Base-by-base conservation (phyloP, 805 yeast species). In the Yarrowia osloensis region DNA sequence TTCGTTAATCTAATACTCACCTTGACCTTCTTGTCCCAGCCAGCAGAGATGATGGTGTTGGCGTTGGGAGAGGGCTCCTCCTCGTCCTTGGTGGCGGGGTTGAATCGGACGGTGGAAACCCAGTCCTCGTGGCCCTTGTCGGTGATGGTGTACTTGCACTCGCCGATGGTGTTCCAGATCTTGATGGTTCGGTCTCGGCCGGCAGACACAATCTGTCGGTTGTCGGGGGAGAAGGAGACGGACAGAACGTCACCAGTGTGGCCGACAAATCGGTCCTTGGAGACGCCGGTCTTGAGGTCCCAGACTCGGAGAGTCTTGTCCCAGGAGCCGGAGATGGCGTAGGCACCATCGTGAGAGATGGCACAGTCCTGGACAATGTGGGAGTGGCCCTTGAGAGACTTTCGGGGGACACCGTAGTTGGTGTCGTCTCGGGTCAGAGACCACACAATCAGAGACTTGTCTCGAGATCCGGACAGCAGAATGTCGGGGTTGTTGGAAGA, bases 101-200 rank as follows among this genome's bases (percentile, higher is more conserved):
- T 91, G 88, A 94, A 91, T 87, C 97, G 90, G 78, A 93, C 98
- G 76, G 96, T 86, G 73, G 97, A 90, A 78, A 94, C 97, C 99
- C 99, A 95, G 91, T 95, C 99, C 81, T 86, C 80, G 96, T 95
- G 99, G 77, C 96, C 95, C 79, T 87, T 82, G 69, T 74, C 74
- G 69, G 77, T 78, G 84, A 93, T 87, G 78, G 97, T 91, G 84
- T 89, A 88, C 86, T 90, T 87, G 87, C 97, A 92, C 81, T 90
- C 90, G 86, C 98, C 99, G 79, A 91, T 85, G 84, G 96, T 90
- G 89, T 95, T 94, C 99, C 99, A 95, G 84, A 95, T 91, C 88
- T 91, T 93, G 82, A 95, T 92, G 82, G 98, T 90, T 88, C 91
- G 91, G 84, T 95, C 99, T 85, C 99, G 93, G 76, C 98, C 93